Conservation (phyloP, 805 yeast genomes). For the Myxozyma udenii region DNA sequence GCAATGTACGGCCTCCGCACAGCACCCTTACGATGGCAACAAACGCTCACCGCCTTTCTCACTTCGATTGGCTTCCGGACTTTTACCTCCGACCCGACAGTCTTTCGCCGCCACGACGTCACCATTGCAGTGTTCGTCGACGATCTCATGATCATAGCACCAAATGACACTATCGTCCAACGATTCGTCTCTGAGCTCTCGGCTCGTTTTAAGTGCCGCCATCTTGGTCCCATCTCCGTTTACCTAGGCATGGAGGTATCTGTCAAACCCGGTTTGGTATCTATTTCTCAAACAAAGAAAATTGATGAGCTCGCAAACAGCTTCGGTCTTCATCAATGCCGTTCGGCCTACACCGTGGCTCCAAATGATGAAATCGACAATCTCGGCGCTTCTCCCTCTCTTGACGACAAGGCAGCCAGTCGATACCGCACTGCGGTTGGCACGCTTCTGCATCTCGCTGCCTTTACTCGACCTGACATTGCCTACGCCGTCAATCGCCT, state of each 20-base stretch:
- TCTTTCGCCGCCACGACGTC: conserved; percentile 1
- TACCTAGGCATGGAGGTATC: conserved; percentile 1
- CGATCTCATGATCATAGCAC: not conserved
- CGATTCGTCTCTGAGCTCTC: not conserved
- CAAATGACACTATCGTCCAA: not conserved
- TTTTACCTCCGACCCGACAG: not conserved
- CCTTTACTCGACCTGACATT: conserved; percentile 2
- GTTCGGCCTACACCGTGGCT: conserved; percentile 1
- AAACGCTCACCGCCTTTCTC: not conserved
- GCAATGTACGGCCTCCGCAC: conserved; percentile 5
- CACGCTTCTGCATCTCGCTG: conserved; percentile 1
- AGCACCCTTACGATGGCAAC: conserved; percentile 1
- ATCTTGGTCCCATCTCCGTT: conserved; percentile 1
- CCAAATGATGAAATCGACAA: not conserved
- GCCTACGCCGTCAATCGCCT: conserved; percentile 4
- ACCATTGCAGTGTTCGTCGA: not conserved
- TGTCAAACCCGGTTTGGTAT: not conserved
- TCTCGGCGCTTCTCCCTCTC: not conserved
- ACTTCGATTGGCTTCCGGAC: not conserved
- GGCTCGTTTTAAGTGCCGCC: not conserved
- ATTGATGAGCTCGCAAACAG: not conserved
- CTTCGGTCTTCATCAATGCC: not conserved
- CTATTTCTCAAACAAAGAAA: not conserved
- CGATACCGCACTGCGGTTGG: conserved; percentile 4
- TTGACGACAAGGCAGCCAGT: not conserved